A percentile compares a stretch with the other conserved stretches of the same genome.
Evolutionary conservation across 768 basidiomycete genomes (phyloP).

Genomic region (Russula virescens): DNA sequence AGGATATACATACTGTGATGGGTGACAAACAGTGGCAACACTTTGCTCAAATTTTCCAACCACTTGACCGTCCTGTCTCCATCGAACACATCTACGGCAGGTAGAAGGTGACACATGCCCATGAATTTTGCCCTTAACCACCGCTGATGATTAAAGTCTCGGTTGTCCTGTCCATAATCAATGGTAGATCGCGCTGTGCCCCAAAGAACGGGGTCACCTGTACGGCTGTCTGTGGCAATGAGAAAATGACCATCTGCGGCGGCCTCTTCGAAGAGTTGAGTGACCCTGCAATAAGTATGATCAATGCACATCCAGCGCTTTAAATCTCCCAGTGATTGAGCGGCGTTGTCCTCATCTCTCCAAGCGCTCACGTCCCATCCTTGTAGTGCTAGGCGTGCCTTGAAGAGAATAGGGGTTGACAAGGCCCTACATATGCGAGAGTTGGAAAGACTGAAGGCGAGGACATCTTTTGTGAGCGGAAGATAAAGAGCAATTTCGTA

Average conservation of each 20-base stretch:
- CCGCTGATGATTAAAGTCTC: not conserved
- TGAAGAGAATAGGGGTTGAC: conserved; percentile 7
- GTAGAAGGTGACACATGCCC: too few species aligned
- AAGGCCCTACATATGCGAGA: not conserved
- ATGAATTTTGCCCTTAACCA: too few species aligned
- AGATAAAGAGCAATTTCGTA: conserved; percentile 11
- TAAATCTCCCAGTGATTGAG: not conserved
- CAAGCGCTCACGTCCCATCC: conserved; percentile 12
- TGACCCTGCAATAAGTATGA: not conserved
- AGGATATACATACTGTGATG: conserved; percentile 11
- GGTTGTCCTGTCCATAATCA: too few species aligned
- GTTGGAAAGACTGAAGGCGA: conserved; percentile 1
- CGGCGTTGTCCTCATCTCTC: not conserved
- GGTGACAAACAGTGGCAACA: conserved; percentile 2
- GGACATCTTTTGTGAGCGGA: not conserved
- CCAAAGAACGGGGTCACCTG: not conserved
- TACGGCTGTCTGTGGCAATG: not conserved
- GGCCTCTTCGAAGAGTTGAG: conserved; percentile 9
- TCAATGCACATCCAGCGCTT: conserved; percentile 12
- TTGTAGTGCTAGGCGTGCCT: conserved; percentile 1
- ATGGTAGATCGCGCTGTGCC: not conserved
- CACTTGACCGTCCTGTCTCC: not conserved
- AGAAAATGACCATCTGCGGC: not conserved
- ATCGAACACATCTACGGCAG: too few species aligned
- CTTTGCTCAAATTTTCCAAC: not conserved